phyloP scores from a whole-genome alignment of 495 filamentous ascomycete species.

The Bombardia bombarda region DNA sequence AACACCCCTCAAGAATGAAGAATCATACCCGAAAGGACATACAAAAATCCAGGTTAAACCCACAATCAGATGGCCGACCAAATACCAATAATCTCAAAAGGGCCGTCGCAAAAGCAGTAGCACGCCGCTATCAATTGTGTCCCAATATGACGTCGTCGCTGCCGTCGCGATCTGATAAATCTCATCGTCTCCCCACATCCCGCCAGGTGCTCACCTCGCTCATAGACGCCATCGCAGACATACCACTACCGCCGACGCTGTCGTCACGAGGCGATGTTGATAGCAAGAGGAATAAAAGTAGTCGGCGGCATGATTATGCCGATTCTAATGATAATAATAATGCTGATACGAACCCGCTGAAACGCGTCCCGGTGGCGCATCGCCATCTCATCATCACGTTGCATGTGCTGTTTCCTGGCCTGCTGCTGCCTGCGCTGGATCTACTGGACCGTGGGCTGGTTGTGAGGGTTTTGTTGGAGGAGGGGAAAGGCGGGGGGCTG shows the following conservation, averaged over 20 bases:
- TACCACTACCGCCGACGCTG: slow-evolving; percentile 17
- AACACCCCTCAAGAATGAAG: too few relatives aligned
- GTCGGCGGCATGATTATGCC: background rate
- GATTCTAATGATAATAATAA: background rate
- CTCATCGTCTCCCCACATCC: slow-evolving; percentile 28
- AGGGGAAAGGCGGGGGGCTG: background rate
- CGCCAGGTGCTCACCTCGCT: slow-evolving; percentile 38
- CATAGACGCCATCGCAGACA: slow-evolving; percentile 31
- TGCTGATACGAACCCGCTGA: slow-evolving; percentile 30
- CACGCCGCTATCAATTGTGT: too few relatives aligned
- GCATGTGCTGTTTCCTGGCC: slow-evolving; percentile 54
- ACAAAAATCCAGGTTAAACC: too few relatives aligned
- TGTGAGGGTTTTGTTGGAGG: slow-evolving; percentile 20
- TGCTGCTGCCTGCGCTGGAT: slow-evolving; percentile 68
- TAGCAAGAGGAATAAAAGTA: background rate
- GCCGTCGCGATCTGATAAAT: too few relatives aligned
- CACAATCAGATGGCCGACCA: too few relatives aligned
- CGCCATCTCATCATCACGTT: slow-evolving; percentile 48
- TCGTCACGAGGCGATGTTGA: background rate
- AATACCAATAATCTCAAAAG: too few relatives aligned
- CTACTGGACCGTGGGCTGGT: slow-evolving; percentile 70
- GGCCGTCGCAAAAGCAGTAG: too few relatives aligned
- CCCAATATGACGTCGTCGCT: too few relatives aligned
- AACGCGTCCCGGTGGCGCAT: slow-evolving; percentile 25
- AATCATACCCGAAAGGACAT: too few relatives aligned